Conservation (phyloP, 2,329 filamentous ascomycete species). For the Cyphellophora europaea region DNA sequence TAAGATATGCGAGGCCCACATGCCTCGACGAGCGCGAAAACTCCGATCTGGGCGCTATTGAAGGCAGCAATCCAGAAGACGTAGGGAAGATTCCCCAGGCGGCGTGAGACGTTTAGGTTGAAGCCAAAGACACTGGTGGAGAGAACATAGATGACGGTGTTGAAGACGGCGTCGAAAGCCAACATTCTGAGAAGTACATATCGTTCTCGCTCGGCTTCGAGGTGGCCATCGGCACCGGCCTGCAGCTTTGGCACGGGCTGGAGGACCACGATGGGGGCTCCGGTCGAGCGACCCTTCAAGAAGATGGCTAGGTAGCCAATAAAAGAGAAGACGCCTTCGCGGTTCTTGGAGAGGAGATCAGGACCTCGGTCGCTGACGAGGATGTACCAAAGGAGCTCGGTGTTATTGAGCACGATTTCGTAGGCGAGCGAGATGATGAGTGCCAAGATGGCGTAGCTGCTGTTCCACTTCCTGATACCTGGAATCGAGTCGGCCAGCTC, state of each 20-base stretch:
- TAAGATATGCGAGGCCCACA: constrained; percentile 25
- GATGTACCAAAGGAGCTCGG: constrained; percentile 71
- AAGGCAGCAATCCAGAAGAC: constrained; percentile 87
- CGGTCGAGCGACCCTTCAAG: constrained; percentile 74
- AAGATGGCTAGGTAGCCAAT: constrained; percentile 92
- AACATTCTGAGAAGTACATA: constrained; percentile 9
- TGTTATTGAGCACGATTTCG: constrained; percentile 66
- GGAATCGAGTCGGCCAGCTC: constrained; percentile 65
- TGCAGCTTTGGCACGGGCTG: background rate
- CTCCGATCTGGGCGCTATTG: constrained; percentile 72
- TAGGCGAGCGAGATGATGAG: constrained; percentile 61
- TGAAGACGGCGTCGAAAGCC: constrained; percentile 34
- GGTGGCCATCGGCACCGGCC: constrained; percentile 3
- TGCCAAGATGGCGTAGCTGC: constrained; percentile 65
- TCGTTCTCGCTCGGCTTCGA: constrained; percentile 6
- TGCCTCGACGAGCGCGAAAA: constrained; percentile 70
- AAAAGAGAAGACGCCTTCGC: constrained; percentile 94
- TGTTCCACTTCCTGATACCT: constrained; percentile 35
- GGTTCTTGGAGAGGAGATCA: constrained; percentile 76
- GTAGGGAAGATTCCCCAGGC: constrained; percentile 88
- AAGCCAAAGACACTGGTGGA: constrained; percentile 59
- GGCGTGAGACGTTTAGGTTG: constrained; percentile 69
- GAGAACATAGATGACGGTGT: constrained; percentile 61
- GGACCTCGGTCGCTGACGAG: constrained; percentile 66
- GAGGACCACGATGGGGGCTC: constrained; percentile 64